Conservation (phyloP, 257 asterid species). For the Solanum chmielewskii region DNA sequence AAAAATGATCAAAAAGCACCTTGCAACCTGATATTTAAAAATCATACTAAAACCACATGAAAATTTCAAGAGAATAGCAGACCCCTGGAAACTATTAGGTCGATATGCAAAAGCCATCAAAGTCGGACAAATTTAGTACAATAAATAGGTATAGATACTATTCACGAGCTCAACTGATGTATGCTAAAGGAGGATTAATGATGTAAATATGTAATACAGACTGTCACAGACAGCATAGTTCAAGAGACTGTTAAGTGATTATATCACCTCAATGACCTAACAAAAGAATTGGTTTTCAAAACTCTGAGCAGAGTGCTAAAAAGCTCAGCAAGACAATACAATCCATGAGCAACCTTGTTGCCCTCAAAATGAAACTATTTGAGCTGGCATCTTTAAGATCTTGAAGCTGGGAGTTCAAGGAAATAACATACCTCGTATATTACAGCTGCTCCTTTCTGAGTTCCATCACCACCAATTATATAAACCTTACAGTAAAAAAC, state of each 20-base stretch:
- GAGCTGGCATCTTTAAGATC: not conserved
- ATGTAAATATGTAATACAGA: not conserved
- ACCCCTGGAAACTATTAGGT: not conserved
- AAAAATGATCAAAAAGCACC: not conserved
- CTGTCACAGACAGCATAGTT: not conserved
- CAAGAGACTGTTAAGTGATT: not conserved
- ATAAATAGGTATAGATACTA: not conserved
- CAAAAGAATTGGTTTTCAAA: not conserved
- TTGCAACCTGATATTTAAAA: not conserved
- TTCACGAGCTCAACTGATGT: not conserved
- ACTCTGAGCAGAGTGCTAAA: not conserved
- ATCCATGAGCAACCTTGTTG: not conserved
- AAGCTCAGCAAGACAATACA: not conserved
- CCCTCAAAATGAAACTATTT: not conserved
- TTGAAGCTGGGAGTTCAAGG: not conserved
- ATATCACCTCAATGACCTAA: not conserved
- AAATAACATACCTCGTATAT: conserved; percentile 54
- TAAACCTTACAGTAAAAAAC: conserved; percentile 57
- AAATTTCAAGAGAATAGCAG: not conserved
- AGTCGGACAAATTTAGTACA: not conserved
- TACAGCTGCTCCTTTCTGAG: conserved; percentile 86
- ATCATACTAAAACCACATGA: not conserved
- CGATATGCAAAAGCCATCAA: not conserved
- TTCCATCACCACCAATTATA: conserved; percentile 96
- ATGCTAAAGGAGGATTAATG: not conserved